Evolutionary conservation across 2,329 filamentous ascomycete species (phyloP).

Genomic region (Erysiphe pulchra): DNA sequence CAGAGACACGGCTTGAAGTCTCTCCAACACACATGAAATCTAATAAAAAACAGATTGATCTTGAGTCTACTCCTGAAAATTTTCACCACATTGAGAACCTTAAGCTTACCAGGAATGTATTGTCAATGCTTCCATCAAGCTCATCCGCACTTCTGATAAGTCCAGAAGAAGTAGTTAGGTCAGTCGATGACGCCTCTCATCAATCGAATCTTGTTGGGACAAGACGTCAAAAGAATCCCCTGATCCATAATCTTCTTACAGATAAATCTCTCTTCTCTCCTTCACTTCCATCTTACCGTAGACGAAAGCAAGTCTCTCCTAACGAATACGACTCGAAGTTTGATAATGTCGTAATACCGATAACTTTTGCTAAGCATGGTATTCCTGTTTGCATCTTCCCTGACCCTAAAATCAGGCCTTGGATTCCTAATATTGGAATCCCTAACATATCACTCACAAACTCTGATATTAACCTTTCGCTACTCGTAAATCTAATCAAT

Average conservation of each 20-base stretch:
- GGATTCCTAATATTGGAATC: slow-evolving; percentile 27
- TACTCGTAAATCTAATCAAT: slow-evolving; percentile 68
- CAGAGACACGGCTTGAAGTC: slow-evolving; percentile 10
- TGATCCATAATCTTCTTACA: slow-evolving; percentile 88
- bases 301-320: slow-evolving; percentile 14
- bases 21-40: neutral
- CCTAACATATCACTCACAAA: slow-evolving; percentile 49
- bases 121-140: slow-evolving; percentile 55
- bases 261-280: slow-evolving; percentile 86
- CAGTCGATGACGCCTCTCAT: slow-evolving; percentile 13
- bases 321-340: slow-evolving; percentile 9
- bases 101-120: slow-evolving; percentile 37
- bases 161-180: slow-evolving; percentile 48
- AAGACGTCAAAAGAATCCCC: slow-evolving; percentile 41
- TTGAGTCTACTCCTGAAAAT: slow-evolving; percentile 5
- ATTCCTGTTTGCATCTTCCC: slow-evolving; percentile 70
- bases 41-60: neutral
- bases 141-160: slow-evolving; percentile 80
- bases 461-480: slow-evolving; percentile 54
- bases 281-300: slow-evolving; percentile 52
- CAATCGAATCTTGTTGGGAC: slow-evolving; percentile 20
- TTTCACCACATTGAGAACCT: slow-evolving; percentile 43
- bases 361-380: slow-evolving; percentile 73
- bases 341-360: slow-evolving; percentile 19
- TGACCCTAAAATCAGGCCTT: slow-evolving; percentile 36